These are phyloP conservation scores for Hygrocybe coccinea DNA, from an alignment of 768 basidiomycete genomes.

Conservation along the genomic window DNA sequence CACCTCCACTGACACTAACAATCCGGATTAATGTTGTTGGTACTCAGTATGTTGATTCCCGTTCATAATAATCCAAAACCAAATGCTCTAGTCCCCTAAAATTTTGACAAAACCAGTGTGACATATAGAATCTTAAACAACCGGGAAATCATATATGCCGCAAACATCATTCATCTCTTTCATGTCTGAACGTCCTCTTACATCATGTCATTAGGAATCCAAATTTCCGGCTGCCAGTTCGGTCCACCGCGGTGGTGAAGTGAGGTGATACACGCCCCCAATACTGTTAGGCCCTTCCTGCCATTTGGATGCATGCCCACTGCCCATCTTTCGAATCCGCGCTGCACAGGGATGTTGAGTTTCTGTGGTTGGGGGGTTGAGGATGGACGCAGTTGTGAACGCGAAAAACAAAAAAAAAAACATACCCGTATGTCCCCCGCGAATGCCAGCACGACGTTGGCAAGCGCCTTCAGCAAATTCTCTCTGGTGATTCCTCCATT, in stretches of 20 bases:
- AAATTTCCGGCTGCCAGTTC: slow-evolving; percentile 42
- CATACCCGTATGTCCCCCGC: slow-evolving; percentile 30
- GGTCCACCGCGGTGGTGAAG: slow-evolving; percentile 38
- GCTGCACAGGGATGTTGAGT: slow-evolving; percentile 26
- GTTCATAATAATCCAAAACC: no score
- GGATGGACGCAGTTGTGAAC: neutral
- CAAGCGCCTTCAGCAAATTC: slow-evolving; percentile 28
- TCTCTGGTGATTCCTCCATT: slow-evolving; percentile 29
- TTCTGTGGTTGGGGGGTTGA: slow-evolving; percentile 15
- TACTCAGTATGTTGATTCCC: neutral
- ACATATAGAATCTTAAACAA: no score
- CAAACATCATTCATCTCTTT: no score
- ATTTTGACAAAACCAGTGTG: no score
- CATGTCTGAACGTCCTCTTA: neutral
- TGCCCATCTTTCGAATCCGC: slow-evolving; percentile 36
- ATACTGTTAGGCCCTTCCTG: slow-evolving; percentile 19
- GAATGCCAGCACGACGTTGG: slow-evolving; percentile 28
- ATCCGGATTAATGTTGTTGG: neutral
- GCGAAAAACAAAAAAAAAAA: neutral
- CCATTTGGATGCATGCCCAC: slow-evolving; percentile 22
- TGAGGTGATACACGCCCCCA: slow-evolving; percentile 36
- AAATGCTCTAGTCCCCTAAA: no score
- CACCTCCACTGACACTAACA: neutral
- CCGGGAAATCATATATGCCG: no score
- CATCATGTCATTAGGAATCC: slow-evolving; percentile 20